Percentiles rank a stretch among this genome's conserved stretches.
Conservation (phyloP, 345 rosid species). For the Erucastrum elatum region DNA sequence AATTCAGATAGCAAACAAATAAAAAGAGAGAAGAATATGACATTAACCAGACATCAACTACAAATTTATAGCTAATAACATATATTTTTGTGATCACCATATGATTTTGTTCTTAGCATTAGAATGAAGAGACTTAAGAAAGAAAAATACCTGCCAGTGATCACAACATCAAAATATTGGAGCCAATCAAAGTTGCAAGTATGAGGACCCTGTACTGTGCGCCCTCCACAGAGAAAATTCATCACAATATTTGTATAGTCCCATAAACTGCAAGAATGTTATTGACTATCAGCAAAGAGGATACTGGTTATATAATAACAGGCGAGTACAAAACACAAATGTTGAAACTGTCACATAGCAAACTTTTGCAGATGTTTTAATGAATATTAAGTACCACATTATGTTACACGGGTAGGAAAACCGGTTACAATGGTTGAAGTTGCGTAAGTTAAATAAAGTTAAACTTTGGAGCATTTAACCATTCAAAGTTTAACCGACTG, state of each 20-base stretch:
- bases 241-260: slow-evolving; percentile 96
- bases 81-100: neutral
- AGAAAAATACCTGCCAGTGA: slow-evolving; percentile 82
- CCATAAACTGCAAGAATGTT: slow-evolving; percentile 79
- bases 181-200: slow-evolving; percentile 86
- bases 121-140: slow-evolving; percentile 15
- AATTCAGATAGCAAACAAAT: slow-evolving; percentile 18
- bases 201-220: slow-evolving; percentile 41
- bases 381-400: neutral
- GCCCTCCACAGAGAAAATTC: slow-evolving; percentile 82
- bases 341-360: neutral
- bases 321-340: neutral
- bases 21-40: neutral
- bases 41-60: neutral
- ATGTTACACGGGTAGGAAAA: neutral
- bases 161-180: slow-evolving; percentile 81
- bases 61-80: neutral
- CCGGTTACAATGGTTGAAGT: slow-evolving; percentile 2
- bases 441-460: neutral
- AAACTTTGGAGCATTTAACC: neutral
- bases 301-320: neutral
- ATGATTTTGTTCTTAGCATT: neutral
- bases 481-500: neutral
- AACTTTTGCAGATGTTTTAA: neutral
- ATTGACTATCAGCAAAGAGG: slow-evolving; percentile 1